Evolutionary conservation across 1,139 yeast genomes (phyloP).

Genomic region (Taphrina communis): DNA sequence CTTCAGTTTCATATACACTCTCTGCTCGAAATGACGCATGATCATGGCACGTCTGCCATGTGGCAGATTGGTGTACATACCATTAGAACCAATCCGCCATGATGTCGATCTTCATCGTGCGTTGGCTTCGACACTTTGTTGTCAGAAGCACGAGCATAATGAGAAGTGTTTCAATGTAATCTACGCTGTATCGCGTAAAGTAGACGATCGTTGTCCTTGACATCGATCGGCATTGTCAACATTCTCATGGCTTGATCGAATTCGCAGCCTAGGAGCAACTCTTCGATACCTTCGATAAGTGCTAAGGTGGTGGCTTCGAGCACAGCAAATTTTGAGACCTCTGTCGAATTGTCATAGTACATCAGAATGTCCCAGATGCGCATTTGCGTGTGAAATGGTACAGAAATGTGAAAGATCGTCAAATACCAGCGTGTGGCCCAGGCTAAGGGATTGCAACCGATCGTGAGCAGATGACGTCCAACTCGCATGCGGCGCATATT

Average conservation of each 20-base stretch:
- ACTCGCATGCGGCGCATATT: constrained; percentile 41
- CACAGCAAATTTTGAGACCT: constrained; percentile 30
- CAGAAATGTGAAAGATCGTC: constrained; percentile 46
- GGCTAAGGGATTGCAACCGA: constrained; percentile 45
- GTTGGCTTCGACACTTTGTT: not conserved
- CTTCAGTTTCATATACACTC: not conserved
- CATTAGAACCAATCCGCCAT: not conserved
- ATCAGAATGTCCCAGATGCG: constrained; percentile 47
- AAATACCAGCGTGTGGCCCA: constrained; percentile 48
- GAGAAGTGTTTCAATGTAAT: constrained; percentile 2
- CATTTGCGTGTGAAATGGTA: constrained; percentile 46
- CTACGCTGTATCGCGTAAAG: constrained; percentile 32
- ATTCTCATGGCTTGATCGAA: constrained; percentile 46
- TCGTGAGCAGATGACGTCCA: constrained; percentile 35
- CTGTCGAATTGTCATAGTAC: constrained; percentile 30
- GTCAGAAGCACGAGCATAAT: too few species aligned
- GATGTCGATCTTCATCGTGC: not conserved
- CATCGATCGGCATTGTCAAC: constrained; percentile 43
- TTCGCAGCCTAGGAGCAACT: constrained; percentile 42
- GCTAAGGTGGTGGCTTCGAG: constrained; percentile 40
- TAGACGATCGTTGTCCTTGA: constrained; percentile 45
- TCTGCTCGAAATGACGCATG: not conserved
- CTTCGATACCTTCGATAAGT: constrained; percentile 31
- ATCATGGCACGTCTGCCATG: not conserved
- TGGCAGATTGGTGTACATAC: not conserved